phyloP scores from a whole-genome alignment of 345 rosid species.

The Lepidium sativum region DNA sequence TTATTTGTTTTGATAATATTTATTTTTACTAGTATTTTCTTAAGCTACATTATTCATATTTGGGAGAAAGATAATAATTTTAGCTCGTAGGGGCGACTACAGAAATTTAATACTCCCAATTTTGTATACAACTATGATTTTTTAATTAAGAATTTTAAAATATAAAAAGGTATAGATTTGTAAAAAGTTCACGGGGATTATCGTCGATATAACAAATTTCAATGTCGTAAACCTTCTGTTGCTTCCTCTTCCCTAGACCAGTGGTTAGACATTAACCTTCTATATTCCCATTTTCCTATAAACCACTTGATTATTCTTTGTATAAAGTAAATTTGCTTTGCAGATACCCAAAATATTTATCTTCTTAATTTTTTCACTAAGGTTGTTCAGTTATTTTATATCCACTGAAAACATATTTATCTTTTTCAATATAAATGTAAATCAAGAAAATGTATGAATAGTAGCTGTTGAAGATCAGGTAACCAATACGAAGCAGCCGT shows the following conservation, averaged over 20 bases:
- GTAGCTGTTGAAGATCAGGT: neutral
- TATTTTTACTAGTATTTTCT: no score
- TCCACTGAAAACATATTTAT: neutral
- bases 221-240: constrained; percentile 27
- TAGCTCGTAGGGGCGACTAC: neutral
- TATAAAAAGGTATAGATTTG: neutral
- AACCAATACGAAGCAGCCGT: neutral
- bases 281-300: neutral
- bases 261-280: constrained; percentile 17
- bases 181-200: constrained; percentile 17
- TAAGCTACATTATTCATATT: neutral
- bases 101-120: no score
- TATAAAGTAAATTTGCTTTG: neutral
- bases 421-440: neutral
- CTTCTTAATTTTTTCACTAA: neutral
- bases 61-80: neutral
- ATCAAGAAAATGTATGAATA: neutral
- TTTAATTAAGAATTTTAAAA: neutral
- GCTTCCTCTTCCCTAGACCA: constrained; percentile 24
- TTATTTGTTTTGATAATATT: neutral
- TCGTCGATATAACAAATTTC: constrained; percentile 11
- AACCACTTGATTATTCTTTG: constrained; percentile 11
- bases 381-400: neutral
- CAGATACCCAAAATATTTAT: neutral
- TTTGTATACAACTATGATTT: no score